Evolutionary conservation across 2,329 filamentous ascomycete species (phyloP), one percentile per base, ranked within the genome.

Genomic region (Monosporascus sp.): DNA sequence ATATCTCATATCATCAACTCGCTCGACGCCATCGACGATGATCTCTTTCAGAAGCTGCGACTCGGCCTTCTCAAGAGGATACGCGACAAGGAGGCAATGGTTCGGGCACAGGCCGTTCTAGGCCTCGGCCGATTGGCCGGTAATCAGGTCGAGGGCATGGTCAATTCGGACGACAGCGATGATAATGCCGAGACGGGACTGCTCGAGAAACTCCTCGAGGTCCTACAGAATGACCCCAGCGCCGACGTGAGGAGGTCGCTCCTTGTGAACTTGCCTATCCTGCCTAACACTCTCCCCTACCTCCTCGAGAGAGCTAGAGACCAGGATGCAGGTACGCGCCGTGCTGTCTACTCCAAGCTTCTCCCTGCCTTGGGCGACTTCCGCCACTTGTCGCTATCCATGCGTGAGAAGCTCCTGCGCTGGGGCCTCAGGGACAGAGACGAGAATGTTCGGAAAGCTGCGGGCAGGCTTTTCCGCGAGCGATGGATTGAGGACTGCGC

Each of bases 401-500:
- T 97, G 86, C 82, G 94, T 66, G 94, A 99, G 71, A 97, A 97
- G 71, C 79, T 99, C 34, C 80, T 99, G 27, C 84, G 94, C 40
- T 99, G 94, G 94, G 94, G 94, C 49, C 76, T 99, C 41, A 85
- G 92, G 40, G 94, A 99, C 69, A 84, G 94, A 70, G 94, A 99
- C 61, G 93, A 97, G 61, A 91, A 88, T 61, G 94, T 99, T 14
- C 85, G 92, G 50, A 96, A 96, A 69, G 93, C 93, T 8, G 90
- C 94, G 3, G 91, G 89, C 7, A 87, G 90, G 46, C 78, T 97
- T 7, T 99, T 99, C 74, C 85, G 88, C 56, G 92, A 97, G 66
- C 84, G 91, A n/a, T 99, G 94, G 94, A 93, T 99, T 56, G 93
- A 97, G 66, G 91, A 97, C 66, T 97, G 92, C 63, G 91, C 89